A percentile compares a stretch with the other conserved stretches of the same genome.
Evolutionary conservation across 192 early-diverging fungal species (phyloP).

Genomic region (Linnemannia exigua): DNA sequence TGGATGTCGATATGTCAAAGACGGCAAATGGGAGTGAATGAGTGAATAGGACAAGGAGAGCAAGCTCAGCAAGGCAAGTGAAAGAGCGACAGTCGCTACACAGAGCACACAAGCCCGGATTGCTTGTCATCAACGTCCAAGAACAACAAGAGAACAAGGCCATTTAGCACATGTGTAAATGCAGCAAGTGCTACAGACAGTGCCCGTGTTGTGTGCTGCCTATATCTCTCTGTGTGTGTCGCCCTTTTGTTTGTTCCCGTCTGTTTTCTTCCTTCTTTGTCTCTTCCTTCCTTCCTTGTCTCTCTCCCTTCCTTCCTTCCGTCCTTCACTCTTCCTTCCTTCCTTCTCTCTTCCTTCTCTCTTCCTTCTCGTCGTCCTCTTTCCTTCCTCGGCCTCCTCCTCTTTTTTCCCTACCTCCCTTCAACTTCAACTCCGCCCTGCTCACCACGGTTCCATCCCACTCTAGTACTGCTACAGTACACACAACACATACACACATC

Average conservation of each 20-base stretch:
- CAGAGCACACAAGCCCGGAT: too few relatives aligned
- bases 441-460: neutral
- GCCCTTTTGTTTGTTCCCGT: neutral
- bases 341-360: neutral
- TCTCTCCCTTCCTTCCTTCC: neutral
- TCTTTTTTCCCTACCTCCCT: neutral
- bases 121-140: too few relatives aligned
- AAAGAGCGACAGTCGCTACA: too few relatives aligned
- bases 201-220: too few relatives aligned
- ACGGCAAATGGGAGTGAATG: too few relatives aligned
- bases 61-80: too few relatives aligned
- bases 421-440: slow-evolving; percentile 5
- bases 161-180: neutral
- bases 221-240: too few relatives aligned
- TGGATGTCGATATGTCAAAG: neutral
- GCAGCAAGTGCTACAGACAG: too few relatives aligned
- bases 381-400: neutral
- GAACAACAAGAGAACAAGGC: neutral
- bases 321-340: neutral
- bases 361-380: neutral
- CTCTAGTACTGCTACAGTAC: too few relatives aligned
- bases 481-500: neutral
- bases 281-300: neutral
- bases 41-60: too few relatives aligned
- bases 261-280: neutral